Base-by-base conservation (phyloP, 495 filamentous ascomycete genomes). In the Hapsidospora chrysogenum region DNA sequence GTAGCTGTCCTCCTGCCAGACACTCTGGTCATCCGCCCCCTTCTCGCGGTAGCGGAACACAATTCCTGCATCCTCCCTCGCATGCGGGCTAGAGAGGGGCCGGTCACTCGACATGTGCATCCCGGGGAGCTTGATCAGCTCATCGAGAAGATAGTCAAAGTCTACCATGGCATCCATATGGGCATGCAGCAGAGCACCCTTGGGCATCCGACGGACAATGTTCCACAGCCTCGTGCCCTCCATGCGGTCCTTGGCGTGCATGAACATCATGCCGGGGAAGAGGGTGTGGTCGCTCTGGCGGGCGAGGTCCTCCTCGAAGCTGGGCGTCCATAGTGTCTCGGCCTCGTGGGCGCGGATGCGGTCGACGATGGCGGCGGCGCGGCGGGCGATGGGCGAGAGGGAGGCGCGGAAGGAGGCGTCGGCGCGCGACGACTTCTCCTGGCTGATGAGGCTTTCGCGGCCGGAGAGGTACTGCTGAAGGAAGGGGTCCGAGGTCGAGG, bases 151-250 rank as follows among this genome's bases (percentile, higher is more conserved):
- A 54, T 72, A 87, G 40, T 82, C 78, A 30, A 82, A 66, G 47
- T 94, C 82, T 33, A 89, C 78, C 76, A 92, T 87, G 40, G 84
- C 82, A 49, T 89, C 78, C 35, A 89, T 53, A 56, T 95, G 84
- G 5, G 84, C 80, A 56, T 95, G 86, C 35, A 96, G 54, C 7
- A 96, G 64, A 3, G 80, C 74, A 3, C 89, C 89, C 50, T 97
- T 96, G 15, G 89, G 89, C 80, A 97, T 80, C 29, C 58, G 66
- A 32, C 75, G 64, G 3, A 94, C 69, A 36, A 95, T 89, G 41
- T 69, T 67, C 83, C 85, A 96, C 8, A 94, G 64, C 45, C 75
- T 76, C 4, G 80, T 85, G 42, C 64, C 63, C 50, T 87, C 80
- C 73, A 93, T 85, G 8, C 71, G 64, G 16, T 73, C 66, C 50